Percentiles rank a stretch among this genome's conserved stretches.
These are phyloP conservation scores for Thermoascus crustaceus DNA, from an alignment of 2,329 filamentous ascomycete species.

Conservation along the genomic window DNA sequence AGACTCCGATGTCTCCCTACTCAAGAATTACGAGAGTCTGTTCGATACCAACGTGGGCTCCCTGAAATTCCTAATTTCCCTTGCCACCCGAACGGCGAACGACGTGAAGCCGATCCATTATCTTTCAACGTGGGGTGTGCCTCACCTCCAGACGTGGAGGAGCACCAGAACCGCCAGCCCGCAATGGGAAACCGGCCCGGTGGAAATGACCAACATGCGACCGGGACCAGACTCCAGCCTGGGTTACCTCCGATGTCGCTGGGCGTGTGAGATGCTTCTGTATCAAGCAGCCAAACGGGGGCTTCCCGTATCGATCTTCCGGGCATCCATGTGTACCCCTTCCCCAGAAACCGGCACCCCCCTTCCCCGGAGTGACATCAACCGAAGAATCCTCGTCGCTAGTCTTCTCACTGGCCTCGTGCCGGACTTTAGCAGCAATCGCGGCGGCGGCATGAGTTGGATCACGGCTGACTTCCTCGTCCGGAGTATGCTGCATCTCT, in stretches of 20 bases:
- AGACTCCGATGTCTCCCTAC: slow-evolving; percentile 2
- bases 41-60: slow-evolving; percentile 1
- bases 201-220: slow-evolving; percentile 4
- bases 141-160: no score
- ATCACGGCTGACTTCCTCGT: slow-evolving; percentile 2
- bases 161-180: no score
- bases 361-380: slow-evolving; percentile 3
- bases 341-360: slow-evolving; percentile 1
- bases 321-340: slow-evolving; percentile 5
- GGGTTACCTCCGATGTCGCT: slow-evolving; percentile 5
- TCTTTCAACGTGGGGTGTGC: slow-evolving; percentile 5
- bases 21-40: slow-evolving; percentile 3
- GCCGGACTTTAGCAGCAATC: slow-evolving; percentile 3
- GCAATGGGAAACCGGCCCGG: slow-evolving; percentile 1
- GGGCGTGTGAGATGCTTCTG: slow-evolving; percentile 2
- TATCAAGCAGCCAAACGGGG: slow-evolving; percentile 3
- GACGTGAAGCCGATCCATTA: slow-evolving; percentile 3
- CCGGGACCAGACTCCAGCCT: slow-evolving; percentile 2
- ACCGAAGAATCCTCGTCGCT: slow-evolving; percentile 2
- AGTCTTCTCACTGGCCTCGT: slow-evolving; percentile 1
- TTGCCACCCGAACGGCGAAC: not conserved
- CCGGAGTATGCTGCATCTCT: slow-evolving; percentile 1
- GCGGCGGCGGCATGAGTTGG: slow-evolving; percentile 5
- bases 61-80: not conserved
- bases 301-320: slow-evolving; percentile 3